Conservation (phyloP, 1,139 yeast genomes). For the Taphrina wiesneri region DNA sequence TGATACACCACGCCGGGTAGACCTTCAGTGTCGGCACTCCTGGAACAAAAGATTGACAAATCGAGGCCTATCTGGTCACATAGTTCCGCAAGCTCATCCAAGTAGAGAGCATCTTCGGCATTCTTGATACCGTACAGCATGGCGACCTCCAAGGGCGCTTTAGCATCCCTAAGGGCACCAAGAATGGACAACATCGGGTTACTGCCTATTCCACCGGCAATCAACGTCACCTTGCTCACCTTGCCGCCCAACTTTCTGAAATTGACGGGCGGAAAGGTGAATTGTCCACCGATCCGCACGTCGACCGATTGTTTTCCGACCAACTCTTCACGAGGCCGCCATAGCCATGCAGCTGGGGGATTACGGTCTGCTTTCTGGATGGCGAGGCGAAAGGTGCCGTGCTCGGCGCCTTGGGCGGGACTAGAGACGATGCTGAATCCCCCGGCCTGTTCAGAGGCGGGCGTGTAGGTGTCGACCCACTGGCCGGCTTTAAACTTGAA, state of each 20-base stretch:
- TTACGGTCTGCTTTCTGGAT: constrained; percentile 30
- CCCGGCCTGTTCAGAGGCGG: constrained; percentile 26
- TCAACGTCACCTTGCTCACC: constrained; percentile 7
- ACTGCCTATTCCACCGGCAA: constrained; percentile 29
- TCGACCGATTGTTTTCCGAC: constrained; percentile 7
- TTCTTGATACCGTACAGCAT: constrained; percentile 29
- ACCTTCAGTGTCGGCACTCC: constrained; percentile 15
- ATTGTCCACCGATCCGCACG: constrained; percentile 29
- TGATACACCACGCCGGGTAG: constrained; percentile 11
- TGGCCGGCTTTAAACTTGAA: constrained; percentile 31
- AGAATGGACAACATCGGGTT: constrained; percentile 29
- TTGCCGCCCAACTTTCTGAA: constrained; percentile 19
- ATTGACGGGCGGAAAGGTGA: constrained; percentile 30
- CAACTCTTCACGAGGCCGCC: constrained; percentile 15
- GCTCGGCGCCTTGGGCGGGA: constrained; percentile 20
- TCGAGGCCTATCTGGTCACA: neutral
- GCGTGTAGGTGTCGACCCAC: constrained; percentile 32
- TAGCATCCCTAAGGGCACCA: constrained; percentile 26
- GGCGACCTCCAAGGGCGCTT: constrained; percentile 17
- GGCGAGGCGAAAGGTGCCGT: constrained; percentile 28
- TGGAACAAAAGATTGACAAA: constrained; percentile 12
- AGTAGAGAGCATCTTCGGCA: constrained; percentile 20
- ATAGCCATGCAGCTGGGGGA: constrained; percentile 29
- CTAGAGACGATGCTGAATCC: constrained; percentile 32
- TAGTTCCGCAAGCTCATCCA: constrained; percentile 12